Evolutionary conservation across 768 basidiomycete species (phyloP), one percentile per base, ranked within the genome.

Genomic region (Termitomyces titanicus): DNA sequence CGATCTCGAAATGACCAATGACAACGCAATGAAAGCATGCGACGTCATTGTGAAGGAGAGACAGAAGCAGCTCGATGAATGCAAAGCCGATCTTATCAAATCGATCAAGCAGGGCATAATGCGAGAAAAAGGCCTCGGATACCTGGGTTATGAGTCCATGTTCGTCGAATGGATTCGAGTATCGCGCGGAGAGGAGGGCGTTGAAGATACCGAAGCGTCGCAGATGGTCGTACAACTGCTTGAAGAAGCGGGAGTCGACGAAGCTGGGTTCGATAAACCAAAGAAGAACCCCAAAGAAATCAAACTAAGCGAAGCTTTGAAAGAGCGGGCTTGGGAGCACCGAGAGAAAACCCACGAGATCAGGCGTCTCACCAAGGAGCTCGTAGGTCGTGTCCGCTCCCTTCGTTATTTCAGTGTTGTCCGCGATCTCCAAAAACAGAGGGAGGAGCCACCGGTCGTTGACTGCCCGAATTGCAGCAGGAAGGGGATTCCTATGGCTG

Each of bases 391-490:
- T 47, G 84, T 92, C 46, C 86, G 94, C 42, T 97, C 94, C 2
- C 77, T 92, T 34, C 89, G 94, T 42, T 97, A 93, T 73, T 97
- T 98, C 74, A 90, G 82, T 7, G 88, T 89, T 50, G 92, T 97
- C 39, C 88, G 92, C 40, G 90, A 94, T 62, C 77, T 95, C 40
- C 94, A 97, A 68, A 86, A 82, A 64, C 85, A 90, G 63, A 74
- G 76, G 25, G 84, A 85, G 29, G 71, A 71, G 11, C 84, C 85
- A 9, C 77, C 83, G 17, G 71, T 74, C 27, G 76, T 89, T 37
- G 69, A 78, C 9, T 93, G 92, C 60, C 84, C 86, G 5, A 68
- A 68, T 37, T 94, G 91, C 61, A 73, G 72, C 27, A 75, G 78
- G 45, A 71, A 79, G 45, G 72, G 73, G 54, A 69, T 90, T 35